Percentiles rank a stretch among this genome's conserved stretches.
Conservation (phyloP, 441 rosid species). For the Populus hybrid region DNA sequence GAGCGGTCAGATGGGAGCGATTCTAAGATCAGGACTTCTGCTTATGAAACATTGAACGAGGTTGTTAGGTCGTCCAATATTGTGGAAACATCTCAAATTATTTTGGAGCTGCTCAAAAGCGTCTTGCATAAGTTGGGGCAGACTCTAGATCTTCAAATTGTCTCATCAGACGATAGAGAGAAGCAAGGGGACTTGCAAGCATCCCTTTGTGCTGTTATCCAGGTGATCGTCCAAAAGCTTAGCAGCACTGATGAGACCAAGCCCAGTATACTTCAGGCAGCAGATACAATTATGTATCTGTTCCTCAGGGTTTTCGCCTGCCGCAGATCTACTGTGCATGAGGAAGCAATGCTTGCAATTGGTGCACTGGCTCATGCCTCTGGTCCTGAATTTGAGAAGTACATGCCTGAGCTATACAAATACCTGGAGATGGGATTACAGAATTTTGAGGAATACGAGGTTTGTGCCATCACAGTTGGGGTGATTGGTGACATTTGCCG, state of each 20-base stretch:
- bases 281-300: slow-evolving; percentile 82
- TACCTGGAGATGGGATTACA: slow-evolving; percentile 84
- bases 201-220: slow-evolving; percentile 89
- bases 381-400: slow-evolving; percentile 74
- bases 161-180: slow-evolving; percentile 84
- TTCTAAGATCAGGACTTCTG: slow-evolving; percentile 72
- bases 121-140: slow-evolving; percentile 70
- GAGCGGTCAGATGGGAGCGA: slow-evolving; percentile 81
- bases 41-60: slow-evolving; percentile 92
- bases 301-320: slow-evolving; percentile 84
- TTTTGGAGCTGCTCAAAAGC: slow-evolving; percentile 70
- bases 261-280: slow-evolving; percentile 59
- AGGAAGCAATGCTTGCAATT: slow-evolving; percentile 97
- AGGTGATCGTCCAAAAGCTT: slow-evolving; percentile 90
- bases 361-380: slow-evolving; percentile 91
- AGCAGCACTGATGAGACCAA: slow-evolving; percentile 59
- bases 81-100: slow-evolving; percentile 58
- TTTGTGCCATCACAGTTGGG: slow-evolving; percentile 86
- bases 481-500: slow-evolving; percentile 92
- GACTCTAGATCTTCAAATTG: slow-evolving; percentile 70
- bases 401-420: slow-evolving; percentile 75
- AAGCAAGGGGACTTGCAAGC: slow-evolving; percentile 91
- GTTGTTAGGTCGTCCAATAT: slow-evolving; percentile 80
- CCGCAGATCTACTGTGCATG: slow-evolving; percentile 90
- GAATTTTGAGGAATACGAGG: slow-evolving; percentile 90